Percentiles rank a stretch among this genome's conserved stretches.
Evolutionary conservation across 2,329 filamentous ascomycete species (phyloP).

Genomic region (Metarhizium anisopliae): DNA sequence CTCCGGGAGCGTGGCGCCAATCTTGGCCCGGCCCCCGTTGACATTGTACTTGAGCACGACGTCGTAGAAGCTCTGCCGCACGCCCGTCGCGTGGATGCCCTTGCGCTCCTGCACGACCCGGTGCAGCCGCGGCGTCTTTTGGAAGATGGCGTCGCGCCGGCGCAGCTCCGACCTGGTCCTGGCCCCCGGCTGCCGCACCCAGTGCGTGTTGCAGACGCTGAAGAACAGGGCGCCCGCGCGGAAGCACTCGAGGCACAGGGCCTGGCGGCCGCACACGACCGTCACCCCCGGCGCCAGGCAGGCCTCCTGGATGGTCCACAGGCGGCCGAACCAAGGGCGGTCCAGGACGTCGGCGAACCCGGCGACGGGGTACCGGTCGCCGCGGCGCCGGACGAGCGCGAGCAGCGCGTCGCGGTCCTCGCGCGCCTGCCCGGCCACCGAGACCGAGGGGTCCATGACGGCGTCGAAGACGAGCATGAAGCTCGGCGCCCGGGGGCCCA

Average conservation of each 20-base stretch:
- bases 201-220: slow-evolving; percentile 21
- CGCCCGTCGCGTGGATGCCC: slow-evolving; percentile 15
- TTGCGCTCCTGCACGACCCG: slow-evolving; percentile 22
- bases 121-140: slow-evolving; percentile 10
- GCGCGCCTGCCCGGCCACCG: slow-evolving; percentile 9
- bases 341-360: slow-evolving; percentile 18
- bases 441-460: slow-evolving; percentile 15
- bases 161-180: slow-evolving; percentile 9
- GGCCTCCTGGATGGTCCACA: slow-evolving; percentile 27
- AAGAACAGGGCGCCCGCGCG: slow-evolving; percentile 17
- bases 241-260: slow-evolving; percentile 18
- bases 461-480: slow-evolving; percentile 20
- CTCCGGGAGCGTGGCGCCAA: slow-evolving; percentile 17
- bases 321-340: slow-evolving; percentile 20
- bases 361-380: slow-evolving; percentile 15
- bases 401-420: slow-evolving; percentile 20
- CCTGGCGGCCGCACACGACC: slow-evolving; percentile 18
- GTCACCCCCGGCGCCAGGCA: slow-evolving; percentile 15
- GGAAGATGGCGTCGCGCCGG: slow-evolving; percentile 13
- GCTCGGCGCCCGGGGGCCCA: slow-evolving; percentile 13
- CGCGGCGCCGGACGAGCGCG: slow-evolving; percentile 13
- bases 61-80: slow-evolving; percentile 15
- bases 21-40: slow-evolving; percentile 13
- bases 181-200: slow-evolving; percentile 9
- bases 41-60: slow-evolving; percentile 21